Evolutionary conservation across 805 yeast species (phyloP).

Genomic region (Komagataella mondaviorum): DNA sequence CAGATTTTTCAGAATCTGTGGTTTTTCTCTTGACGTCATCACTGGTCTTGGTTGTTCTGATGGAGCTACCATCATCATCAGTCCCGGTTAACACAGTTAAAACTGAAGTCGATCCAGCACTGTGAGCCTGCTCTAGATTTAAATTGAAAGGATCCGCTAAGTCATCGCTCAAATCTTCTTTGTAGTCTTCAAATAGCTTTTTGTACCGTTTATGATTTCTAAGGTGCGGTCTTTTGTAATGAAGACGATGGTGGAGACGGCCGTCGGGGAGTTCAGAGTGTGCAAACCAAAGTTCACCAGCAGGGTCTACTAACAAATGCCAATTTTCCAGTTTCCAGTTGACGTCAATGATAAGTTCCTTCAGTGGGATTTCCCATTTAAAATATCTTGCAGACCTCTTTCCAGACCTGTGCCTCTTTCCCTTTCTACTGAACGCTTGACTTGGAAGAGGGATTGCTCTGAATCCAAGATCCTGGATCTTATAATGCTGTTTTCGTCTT

Average conservation of each 20-base stretch:
- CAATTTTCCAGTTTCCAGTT: constrained; percentile 46
- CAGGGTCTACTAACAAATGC: constrained; percentile 30
- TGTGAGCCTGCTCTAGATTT: not conserved
- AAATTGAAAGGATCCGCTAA: not conserved
- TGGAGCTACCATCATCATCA: not conserved
- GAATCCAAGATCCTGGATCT: constrained; percentile 27
- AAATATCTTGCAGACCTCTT: constrained; percentile 6
- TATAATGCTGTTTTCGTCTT: constrained; percentile 35
- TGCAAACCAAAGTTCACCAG: constrained; percentile 42
- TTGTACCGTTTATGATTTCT: not conserved
- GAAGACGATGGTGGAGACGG: not conserved
- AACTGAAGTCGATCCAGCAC: not conserved
- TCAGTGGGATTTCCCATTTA: constrained; percentile 53
- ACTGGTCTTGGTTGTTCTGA: not conserved
- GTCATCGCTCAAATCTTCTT: not conserved
- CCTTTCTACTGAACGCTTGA: constrained; percentile 36
- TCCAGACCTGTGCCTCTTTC: constrained; percentile 21
- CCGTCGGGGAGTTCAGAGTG: not conserved
- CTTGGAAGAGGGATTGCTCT: constrained; percentile 50
- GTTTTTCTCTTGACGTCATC: not conserved
- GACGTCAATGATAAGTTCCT: constrained; percentile 43
- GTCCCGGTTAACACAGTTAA: not conserved
- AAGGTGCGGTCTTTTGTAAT: not conserved
- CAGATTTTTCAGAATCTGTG: not conserved
- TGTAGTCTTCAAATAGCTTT: not conserved